These are phyloP conservation scores for Xylaria sp. DNA, from an alignment of 2,329 filamentous ascomycete species.

Conservation along the genomic window DNA sequence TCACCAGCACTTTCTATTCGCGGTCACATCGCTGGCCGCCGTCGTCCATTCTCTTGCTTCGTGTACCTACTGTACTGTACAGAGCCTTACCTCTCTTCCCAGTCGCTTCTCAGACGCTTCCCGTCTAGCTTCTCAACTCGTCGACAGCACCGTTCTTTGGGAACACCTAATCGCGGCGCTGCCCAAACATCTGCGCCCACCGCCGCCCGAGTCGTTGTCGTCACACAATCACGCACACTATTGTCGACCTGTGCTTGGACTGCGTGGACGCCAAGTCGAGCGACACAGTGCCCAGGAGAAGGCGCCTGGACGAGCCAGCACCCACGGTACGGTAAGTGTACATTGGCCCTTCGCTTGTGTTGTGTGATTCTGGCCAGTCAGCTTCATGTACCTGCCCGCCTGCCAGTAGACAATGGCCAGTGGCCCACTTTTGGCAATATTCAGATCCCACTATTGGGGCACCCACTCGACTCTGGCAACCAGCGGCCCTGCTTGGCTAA, in stretches of 20 bases:
- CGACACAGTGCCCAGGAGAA: constrained; percentile 28
- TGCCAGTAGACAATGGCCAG: constrained; percentile 28
- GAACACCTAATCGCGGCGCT: constrained; percentile 13
- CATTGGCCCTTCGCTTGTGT: constrained; percentile 30
- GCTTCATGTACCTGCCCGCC: constrained; percentile 31
- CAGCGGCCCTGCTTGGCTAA: constrained; percentile 36
- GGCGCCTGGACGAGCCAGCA: constrained; percentile 18
- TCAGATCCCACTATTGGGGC: constrained; percentile 41
- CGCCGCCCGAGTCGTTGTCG: constrained; percentile 20
- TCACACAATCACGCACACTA: constrained; percentile 28
- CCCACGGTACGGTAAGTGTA: constrained; percentile 31
- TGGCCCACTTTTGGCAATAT: constrained; percentile 41
- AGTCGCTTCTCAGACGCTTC: background rate
- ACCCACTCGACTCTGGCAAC: constrained; percentile 34
- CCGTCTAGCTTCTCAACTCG: background rate
- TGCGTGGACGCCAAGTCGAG: constrained; percentile 13
- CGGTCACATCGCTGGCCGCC: background rate
- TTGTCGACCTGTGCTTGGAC: constrained; percentile 17
- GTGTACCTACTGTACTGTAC: too few relatives aligned
- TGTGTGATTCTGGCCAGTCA: constrained; percentile 31
- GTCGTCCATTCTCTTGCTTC: background rate
- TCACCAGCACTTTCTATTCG: background rate
- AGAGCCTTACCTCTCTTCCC: background rate
- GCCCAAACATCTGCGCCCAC: constrained; percentile 24
- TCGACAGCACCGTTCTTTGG: background rate